phyloP scores from a whole-genome alignment of 2,329 filamentous ascomycete species.

The Microdochium bolleyi region DNA sequence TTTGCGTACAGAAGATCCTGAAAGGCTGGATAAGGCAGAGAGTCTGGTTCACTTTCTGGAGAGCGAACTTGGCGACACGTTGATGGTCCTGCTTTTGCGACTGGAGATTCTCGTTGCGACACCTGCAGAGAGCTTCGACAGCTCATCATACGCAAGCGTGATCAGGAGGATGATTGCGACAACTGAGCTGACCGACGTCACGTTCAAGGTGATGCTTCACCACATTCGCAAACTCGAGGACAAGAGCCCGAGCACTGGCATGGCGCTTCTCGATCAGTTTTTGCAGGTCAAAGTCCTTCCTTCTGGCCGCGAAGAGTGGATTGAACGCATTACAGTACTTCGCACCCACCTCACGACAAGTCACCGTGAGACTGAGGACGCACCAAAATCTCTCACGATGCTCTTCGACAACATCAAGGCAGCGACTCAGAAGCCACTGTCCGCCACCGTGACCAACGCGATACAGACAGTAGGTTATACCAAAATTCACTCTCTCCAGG shows the following conservation, averaged over 20 bases:
- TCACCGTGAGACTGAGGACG: constrained; percentile 26
- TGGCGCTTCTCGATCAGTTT: constrained; percentile 53
- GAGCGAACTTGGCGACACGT: constrained; percentile 52
- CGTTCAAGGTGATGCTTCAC: constrained; percentile 58
- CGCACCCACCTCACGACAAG: constrained; percentile 58
- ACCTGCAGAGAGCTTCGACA: constrained; percentile 38
- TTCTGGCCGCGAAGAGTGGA: constrained; percentile 44
- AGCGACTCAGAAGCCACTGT: constrained; percentile 38
- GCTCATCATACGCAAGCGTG: constrained; percentile 38
- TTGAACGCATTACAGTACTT: constrained; percentile 62
- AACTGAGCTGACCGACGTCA: constrained; percentile 51
- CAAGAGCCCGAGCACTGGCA: constrained; percentile 39
- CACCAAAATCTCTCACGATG: constrained; percentile 16
- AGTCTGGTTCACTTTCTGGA: constrained; percentile 55
- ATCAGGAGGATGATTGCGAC: constrained; percentile 54
- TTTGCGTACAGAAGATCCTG: constrained; percentile 35
- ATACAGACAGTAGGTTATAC: constrained; percentile 51
- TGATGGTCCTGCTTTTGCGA: constrained; percentile 58
- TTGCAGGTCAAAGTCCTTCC: constrained; percentile 47
- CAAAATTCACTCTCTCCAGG: constrained; percentile 2
- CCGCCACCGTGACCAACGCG: constrained; percentile 54
- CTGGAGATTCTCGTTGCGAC: constrained; percentile 55
- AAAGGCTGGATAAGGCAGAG: constrained; percentile 41
- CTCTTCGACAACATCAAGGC: constrained; percentile 28
- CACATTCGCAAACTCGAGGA: constrained; percentile 59